phyloP scores from a whole-genome alignment of 495 filamentous ascomycete species.

The Sordaria brevicollis region DNA sequence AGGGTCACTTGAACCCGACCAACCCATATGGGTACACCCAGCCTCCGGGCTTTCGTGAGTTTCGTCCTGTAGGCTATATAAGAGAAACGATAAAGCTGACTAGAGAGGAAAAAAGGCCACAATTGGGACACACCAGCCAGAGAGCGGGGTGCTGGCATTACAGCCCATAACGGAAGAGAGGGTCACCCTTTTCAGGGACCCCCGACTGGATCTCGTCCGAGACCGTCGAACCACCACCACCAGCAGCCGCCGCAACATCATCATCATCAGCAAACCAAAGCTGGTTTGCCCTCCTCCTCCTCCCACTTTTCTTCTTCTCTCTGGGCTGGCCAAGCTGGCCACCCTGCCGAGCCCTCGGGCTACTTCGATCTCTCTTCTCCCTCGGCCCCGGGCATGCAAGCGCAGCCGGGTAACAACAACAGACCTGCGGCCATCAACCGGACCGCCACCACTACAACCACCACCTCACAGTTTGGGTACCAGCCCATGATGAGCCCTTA shows the following conservation, averaged over 20 bases:
- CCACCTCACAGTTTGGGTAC: slow-evolving; percentile 1
- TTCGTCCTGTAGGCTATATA: not conserved
- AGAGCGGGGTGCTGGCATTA: not conserved
- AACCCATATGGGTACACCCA: slow-evolving; percentile 10
- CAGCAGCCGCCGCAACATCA: too few relatives aligned
- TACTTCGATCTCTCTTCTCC: not conserved
- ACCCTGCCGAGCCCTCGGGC: not conserved
- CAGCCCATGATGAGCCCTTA: slow-evolving; percentile 12
- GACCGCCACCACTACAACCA: not conserved
- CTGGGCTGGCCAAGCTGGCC: not conserved
- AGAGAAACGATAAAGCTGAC: not conserved
- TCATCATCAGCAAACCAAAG: not conserved
- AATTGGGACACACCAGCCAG: slow-evolving; percentile 10
- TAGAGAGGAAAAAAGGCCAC: not conserved
- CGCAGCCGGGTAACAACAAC: not conserved
- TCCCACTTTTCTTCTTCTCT: not conserved
- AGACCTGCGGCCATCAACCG: not conserved
- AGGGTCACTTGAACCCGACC: slow-evolving; percentile 7
- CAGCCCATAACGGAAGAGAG: not conserved
- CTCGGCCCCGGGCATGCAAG: not conserved
- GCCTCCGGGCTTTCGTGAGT: slow-evolving; percentile 15
- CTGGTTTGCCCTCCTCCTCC: not conserved
- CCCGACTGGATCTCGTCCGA: slow-evolving; percentile 5
- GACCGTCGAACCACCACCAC: not conserved
- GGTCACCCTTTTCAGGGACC: not conserved